Percentiles rank a stretch among this genome's conserved stretches.
These are phyloP conservation scores for Pichia rugopelliculosa DNA, from an alignment of 805 yeast genomes.

Conservation along the genomic window DNA sequence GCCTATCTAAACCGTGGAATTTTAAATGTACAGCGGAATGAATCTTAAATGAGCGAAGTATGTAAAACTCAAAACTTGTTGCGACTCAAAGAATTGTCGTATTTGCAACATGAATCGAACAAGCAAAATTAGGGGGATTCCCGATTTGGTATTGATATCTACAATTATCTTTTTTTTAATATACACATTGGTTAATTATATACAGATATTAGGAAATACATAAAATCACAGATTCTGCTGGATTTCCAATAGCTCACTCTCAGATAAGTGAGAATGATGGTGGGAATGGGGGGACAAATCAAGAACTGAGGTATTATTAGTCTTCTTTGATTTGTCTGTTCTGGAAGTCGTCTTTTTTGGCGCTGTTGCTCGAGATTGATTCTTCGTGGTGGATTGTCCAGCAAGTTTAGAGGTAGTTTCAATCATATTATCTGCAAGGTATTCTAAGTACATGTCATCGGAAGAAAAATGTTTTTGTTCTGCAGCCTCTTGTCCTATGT, in stretches of 20 bases:
- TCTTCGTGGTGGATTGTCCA: not conserved
- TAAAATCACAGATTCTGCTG: not conserved
- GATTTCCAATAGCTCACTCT: constrained; percentile 1
- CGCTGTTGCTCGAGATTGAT: not conserved
- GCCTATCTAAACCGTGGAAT: no score
- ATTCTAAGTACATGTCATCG: not conserved
- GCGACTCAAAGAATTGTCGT: not conserved
- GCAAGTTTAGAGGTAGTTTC: not conserved
- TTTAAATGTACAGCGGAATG: no score
- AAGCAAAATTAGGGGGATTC: no score
- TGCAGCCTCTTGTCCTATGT: no score
- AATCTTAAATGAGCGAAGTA: no score
- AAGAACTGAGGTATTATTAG: not conserved
- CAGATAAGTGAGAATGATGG: constrained; percentile 2
- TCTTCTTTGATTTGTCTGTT: not conserved
- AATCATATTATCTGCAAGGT: not conserved
- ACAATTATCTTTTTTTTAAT: not conserved
- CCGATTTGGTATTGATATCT: not conserved
- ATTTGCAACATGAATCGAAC: not conserved
- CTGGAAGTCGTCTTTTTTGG: not conserved
- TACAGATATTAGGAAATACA: not conserved
- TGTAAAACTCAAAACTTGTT: no score
- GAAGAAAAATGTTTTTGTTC: not conserved
- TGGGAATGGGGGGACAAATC: not conserved
- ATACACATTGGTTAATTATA: not conserved